Base-by-base conservation (phyloP, 805 yeast genomes). In the Ogataea zsoltii region DNA sequence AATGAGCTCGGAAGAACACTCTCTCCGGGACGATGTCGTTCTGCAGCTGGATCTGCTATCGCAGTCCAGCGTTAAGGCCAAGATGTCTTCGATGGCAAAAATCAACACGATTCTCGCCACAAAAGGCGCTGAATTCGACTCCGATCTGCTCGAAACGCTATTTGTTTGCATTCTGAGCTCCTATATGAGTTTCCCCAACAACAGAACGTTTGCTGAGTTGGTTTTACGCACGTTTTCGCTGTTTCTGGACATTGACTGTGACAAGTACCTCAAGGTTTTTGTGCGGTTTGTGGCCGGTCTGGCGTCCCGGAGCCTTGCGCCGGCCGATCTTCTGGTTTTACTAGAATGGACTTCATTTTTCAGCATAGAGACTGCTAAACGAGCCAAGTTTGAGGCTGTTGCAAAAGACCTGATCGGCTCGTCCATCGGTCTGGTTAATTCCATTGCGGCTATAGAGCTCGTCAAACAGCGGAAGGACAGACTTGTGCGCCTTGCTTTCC, bases 341-440 rank as follows among this genome's bases (percentile, higher is more conserved):
- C 66, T 85, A 33, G 70, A 72, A 14, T 85, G 91, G 90, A 63
- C 71, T 37, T 70, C 73, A 41, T 60, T 61, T 38, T 56, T 78
- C 61, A 35, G 67, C 19, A 49, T 61, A 34, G 45, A 56, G 16
- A 56, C 65, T 7, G 45, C 58, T 5, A 54, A 57, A 23, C 38
- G 56, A 3, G 56, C 50, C 1, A 30, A 54, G 16, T 66, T 70
- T 35, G 55, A 60, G 14, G 25, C 44, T 3, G 29, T 56, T 9
- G 15, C 56, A 5, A 45, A 36, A 6, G 53, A 49, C 15, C 49
- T 67, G 28, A 58, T 60, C 26, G 60, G 55, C 16, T 59, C 64
- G 11, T 74, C 69, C 32, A 67, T 71, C 16, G 53, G 58, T 36
- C 61, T 81, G 33, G 53, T 80, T 37, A 63, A 72, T 40, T 51